phyloP scores from a whole-genome alignment of 306 rosid species.

The Albizia julibrissin region DNA sequence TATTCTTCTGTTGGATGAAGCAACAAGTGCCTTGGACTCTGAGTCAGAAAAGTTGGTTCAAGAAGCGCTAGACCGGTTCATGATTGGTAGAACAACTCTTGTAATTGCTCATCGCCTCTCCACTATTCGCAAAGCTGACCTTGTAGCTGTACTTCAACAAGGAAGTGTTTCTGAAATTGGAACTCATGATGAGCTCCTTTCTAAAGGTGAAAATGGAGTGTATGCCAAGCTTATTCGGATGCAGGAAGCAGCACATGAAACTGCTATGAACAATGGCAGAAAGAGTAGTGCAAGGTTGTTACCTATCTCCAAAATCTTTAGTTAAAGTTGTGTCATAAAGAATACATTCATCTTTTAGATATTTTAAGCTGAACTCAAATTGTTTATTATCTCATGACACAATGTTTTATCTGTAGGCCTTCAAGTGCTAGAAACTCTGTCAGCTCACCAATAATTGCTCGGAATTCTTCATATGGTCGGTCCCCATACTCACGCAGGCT shows the following conservation, averaged over 20 bases:
- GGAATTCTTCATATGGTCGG: conserved; percentile 96
- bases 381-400: conserved; percentile 6
- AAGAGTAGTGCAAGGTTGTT: conserved; percentile 94
- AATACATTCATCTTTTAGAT: conserved; percentile 14
- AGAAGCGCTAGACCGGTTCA: conserved; percentile 97
- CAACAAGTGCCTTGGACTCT: conserved; percentile 98
- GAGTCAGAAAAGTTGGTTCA: conserved; percentile 97
- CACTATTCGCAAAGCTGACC: conserved; percentile 96
- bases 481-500: conserved; percentile 97
- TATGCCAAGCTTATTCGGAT: conserved; percentile 91
- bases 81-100: conserved; percentile 97
- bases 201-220: conserved; percentile 88
- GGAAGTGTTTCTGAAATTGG: conserved; percentile 94
- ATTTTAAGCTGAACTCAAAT: neutral
- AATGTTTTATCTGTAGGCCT: conserved; percentile 64
- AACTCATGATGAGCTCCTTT: conserved; percentile 86
- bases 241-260: conserved; percentile 94
- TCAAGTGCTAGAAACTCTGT: conserved; percentile 99
- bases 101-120: conserved; percentile 98
- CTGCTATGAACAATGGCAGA: conserved; percentile 88
- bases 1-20: conserved; percentile 88
- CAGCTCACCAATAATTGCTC: conserved; percentile 94
- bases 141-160: conserved; percentile 93
- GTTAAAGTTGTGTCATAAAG: neutral
- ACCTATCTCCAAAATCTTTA: neutral